Conservation (phyloP, 768 basidiomycete species). For the Podaxis sp. region DNA sequence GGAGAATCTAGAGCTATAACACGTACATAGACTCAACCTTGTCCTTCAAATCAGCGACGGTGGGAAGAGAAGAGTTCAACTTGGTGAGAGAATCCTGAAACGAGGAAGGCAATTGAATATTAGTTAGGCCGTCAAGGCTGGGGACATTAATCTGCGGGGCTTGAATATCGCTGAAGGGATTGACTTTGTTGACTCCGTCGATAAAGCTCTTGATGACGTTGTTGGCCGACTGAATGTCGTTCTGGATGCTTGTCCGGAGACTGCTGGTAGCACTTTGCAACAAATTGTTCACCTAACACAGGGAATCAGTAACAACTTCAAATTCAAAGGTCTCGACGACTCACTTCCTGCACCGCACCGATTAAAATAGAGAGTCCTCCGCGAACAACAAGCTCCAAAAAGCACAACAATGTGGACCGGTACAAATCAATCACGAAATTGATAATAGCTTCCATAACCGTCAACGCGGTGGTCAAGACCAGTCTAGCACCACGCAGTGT, state of each 20-base stretch:
- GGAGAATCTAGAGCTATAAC: not conserved
- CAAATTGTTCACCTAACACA: constrained; percentile 64
- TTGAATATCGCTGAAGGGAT: constrained; percentile 67
- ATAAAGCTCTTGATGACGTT: constrained; percentile 62
- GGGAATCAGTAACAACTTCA: constrained; percentile 5
- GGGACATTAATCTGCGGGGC: constrained; percentile 76
- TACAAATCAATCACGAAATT: constrained; percentile 93
- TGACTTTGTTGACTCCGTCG: constrained; percentile 69
- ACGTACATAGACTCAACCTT: constrained; percentile 67
- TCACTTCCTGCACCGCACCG: constrained; percentile 77
- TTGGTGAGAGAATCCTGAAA: constrained; percentile 71
- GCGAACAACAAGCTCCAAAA: constrained; percentile 84
- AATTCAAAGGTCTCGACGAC: constrained; percentile 20
- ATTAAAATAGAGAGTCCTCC: constrained; percentile 82
- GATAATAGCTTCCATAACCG: constrained; percentile 82
- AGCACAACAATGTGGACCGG: constrained; percentile 91
- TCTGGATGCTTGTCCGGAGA: constrained; percentile 72
- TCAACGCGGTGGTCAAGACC: constrained; percentile 71
- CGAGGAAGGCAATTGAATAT: constrained; percentile 75
- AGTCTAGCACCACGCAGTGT: constrained; percentile 75
- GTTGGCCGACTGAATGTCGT: constrained; percentile 66
- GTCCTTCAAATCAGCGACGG: constrained; percentile 70
- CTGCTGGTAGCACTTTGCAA: constrained; percentile 56
- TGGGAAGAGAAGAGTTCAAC: constrained; percentile 81
- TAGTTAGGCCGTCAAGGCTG: constrained; percentile 67